Conservation (phyloP, 2,329 filamentous ascomycete genomes). For the Aspergillus sergii region DNA sequence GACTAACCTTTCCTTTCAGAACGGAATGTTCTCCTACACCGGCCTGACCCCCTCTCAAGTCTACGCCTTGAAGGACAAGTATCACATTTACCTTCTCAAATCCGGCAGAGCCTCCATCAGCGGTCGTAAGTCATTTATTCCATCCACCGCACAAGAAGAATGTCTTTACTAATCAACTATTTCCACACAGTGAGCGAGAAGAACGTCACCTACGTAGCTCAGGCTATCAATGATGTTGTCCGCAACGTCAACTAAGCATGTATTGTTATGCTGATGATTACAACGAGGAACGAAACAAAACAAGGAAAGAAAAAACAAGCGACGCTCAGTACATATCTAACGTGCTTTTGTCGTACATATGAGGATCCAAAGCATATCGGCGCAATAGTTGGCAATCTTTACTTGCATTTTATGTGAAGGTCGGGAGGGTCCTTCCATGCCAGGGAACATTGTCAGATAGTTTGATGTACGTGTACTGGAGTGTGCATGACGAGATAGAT, state of each 20-base stretch:
- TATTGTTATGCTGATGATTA: background rate
- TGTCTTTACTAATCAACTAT: background rate
- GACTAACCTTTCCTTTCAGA: slow-evolving; percentile 24
- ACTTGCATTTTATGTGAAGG: background rate
- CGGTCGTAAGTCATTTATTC: slow-evolving; percentile 33
- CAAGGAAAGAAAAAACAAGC: background rate
- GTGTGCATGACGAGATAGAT: background rate
- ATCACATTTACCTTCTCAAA: slow-evolving; percentile 47
- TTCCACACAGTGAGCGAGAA: slow-evolving; percentile 38
- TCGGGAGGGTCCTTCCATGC: background rate
- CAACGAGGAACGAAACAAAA: background rate
- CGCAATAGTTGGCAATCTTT: background rate
- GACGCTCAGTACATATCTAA: background rate
- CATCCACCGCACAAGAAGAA: background rate
- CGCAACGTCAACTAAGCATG: slow-evolving; percentile 32
- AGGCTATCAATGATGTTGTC: slow-evolving; percentile 41
- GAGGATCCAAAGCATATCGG: background rate
- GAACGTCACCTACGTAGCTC: slow-evolving; percentile 44
- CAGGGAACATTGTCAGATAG: background rate
- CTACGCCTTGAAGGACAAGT: slow-evolving; percentile 42
- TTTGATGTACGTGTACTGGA: background rate
- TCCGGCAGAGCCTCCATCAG: slow-evolving; percentile 45
- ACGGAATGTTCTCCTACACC: slow-evolving; percentile 89
- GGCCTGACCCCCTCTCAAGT: slow-evolving; percentile 52
- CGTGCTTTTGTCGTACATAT: background rate